Conservation (phyloP, 2,329 filamentous ascomycete species). For the Pestalotiopsis sp. region DNA sequence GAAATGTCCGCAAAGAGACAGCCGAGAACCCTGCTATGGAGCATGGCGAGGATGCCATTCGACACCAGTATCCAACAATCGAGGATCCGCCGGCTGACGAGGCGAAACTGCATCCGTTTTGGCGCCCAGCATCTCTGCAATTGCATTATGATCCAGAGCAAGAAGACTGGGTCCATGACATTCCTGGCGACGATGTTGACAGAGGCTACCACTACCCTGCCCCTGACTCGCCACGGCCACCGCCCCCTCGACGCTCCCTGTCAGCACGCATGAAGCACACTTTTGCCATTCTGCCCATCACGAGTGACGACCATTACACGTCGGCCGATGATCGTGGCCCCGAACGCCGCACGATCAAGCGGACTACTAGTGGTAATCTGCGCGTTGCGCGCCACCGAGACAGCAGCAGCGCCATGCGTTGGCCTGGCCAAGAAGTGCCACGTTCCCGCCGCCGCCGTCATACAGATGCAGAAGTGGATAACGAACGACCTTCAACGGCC, state of each 20-base stretch:
- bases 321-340: constrained; percentile 36
- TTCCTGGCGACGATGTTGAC: constrained; percentile 32
- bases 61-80: constrained; percentile 41
- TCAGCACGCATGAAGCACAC: constrained; percentile 59
- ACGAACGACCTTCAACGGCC: constrained; percentile 39
- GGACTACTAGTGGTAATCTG: constrained; percentile 62
- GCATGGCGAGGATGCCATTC: constrained; percentile 29
- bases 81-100: constrained; percentile 53
- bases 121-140: constrained; percentile 56
- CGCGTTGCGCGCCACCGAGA: constrained; percentile 58
- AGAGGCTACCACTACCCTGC: constrained; percentile 49
- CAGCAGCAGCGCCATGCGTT: constrained; percentile 37
- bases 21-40: constrained; percentile 27
- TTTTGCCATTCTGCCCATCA: constrained; percentile 61
- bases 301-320: constrained; percentile 41
- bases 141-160: constrained; percentile 29
- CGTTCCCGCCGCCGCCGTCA: constrained; percentile 10
- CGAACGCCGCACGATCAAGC: constrained; percentile 60
- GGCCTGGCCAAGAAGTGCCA: constrained; percentile 16
- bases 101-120: constrained; percentile 61
- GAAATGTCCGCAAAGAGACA: constrained; percentile 35
- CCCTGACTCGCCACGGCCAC: constrained; percentile 49
- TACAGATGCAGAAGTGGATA: constrained; percentile 23
- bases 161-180: constrained; percentile 29
- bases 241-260: constrained; percentile 45